A percentile compares a stretch with the other conserved stretches of the same genome.
Conservation (phyloP, 2,329 filamentous ascomycete species). For the Cladophialophora chaetospira region DNA sequence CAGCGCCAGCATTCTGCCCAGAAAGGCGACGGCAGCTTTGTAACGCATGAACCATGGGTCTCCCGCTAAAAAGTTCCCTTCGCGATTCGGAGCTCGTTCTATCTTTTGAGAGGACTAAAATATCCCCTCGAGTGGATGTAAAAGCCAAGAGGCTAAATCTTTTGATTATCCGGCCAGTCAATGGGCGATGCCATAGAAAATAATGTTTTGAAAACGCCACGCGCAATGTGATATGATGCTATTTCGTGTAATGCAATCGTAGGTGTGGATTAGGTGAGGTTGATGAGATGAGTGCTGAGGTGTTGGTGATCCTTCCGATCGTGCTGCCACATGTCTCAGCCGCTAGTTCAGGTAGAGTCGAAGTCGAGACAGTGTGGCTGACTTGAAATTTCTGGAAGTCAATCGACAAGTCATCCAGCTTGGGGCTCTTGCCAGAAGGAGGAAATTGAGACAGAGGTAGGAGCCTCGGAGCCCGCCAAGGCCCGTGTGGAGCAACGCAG, state of each 20-base stretch:
- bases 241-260: conserved; percentile 8
- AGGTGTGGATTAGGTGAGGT: not conserved
- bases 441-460: not conserved
- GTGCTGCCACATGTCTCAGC: not conserved
- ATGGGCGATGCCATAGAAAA: not conserved
- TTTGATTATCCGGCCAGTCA: not conserved
- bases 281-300: not conserved
- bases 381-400: not conserved
- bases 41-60: too few relatives aligned
- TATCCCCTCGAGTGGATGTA: not conserved
- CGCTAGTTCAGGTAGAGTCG: not conserved
- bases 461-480: not conserved
- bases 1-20: too few relatives aligned
- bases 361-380: not conserved
- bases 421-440: not conserved
- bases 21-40: too few relatives aligned
- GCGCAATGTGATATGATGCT: conserved; percentile 5
- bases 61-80: not conserved
- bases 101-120: not conserved
- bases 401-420: not conserved
- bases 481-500: not conserved
- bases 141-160: conserved; percentile 8
- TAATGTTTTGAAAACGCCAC: not conserved
- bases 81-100: not conserved
- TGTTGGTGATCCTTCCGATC: too few relatives aligned